Evolutionary conservation across 129 eudicot genomes (phyloP).

Genomic region (Flaveria robusta): DNA sequence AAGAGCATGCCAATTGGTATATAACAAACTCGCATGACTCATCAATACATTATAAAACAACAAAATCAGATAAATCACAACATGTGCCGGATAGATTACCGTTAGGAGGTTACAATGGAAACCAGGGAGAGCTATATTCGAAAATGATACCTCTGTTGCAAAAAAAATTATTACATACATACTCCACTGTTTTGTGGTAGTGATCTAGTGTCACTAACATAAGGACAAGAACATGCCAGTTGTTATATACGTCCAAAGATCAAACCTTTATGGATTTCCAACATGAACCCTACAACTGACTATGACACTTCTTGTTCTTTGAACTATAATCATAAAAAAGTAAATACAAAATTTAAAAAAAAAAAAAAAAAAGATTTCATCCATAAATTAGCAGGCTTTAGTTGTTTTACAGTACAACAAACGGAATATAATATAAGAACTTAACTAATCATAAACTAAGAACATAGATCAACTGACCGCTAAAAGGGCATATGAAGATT

Average conservation of each 20-base stretch:
- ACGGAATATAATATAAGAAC: constrained; percentile 15
- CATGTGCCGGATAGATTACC: no score
- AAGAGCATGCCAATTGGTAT: constrained; percentile 24
- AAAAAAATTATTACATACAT: neutral
- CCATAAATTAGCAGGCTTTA: neutral
- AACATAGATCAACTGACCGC: constrained; percentile 22
- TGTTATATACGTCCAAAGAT: constrained; percentile 20
- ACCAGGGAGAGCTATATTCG: no score
- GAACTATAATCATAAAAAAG: neutral
- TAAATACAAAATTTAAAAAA: neutral
- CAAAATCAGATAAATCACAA: no score
- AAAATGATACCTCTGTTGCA: no score
- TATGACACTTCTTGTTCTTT: neutral
- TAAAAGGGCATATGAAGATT: constrained; percentile 5
- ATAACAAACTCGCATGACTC: neutral
- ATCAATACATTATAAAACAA: no score
- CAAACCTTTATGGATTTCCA: constrained; percentile 3
- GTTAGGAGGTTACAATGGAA: no score
- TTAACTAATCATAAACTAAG: constrained; percentile 32
- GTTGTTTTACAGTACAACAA: constrained; percentile 18
- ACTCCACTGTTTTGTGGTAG: neutral
- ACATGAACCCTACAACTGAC: constrained; percentile 7
- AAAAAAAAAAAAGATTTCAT: neutral
- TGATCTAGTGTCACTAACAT: constrained; percentile 14
- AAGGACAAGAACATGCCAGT: constrained; percentile 27